phyloP scores from a whole-genome alignment of 1,139 yeast species.

The Scheffersomyces quercinus region DNA sequence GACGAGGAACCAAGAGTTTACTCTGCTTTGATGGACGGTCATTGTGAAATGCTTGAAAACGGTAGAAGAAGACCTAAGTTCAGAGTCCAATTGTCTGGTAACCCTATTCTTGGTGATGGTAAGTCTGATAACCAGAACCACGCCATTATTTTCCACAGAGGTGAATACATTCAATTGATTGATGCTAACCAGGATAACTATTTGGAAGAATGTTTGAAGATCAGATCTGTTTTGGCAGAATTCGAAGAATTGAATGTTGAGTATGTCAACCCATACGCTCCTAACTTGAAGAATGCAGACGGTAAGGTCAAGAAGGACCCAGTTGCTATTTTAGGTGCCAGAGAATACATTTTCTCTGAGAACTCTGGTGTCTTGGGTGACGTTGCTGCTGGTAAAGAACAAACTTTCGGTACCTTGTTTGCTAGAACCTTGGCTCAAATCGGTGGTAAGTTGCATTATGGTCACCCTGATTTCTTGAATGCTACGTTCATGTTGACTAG shows the following conservation, averaged over 20 bases:
- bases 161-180: slow-evolving; percentile 95
- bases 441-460: slow-evolving; percentile 99
- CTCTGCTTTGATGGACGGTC: slow-evolving; percentile 97
- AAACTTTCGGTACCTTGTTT: slow-evolving; percentile 96
- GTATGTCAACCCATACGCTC: slow-evolving; percentile 80
- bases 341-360: slow-evolving; percentile 98
- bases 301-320: slow-evolving; percentile 56
- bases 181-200: slow-evolving; percentile 99
- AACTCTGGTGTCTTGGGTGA: slow-evolving; percentile 99
- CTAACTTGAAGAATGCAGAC: slow-evolving; percentile 48
- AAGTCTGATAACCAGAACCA: slow-evolving; percentile 99
- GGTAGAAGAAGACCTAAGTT: slow-evolving; percentile 99
- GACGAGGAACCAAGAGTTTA: slow-evolving; percentile 98
- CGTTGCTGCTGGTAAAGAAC: slow-evolving; percentile 99
- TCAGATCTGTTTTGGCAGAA: slow-evolving; percentile 95
- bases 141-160: slow-evolving; percentile 94
- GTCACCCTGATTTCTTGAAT: slow-evolving; percentile 98
- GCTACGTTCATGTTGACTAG: slow-evolving; percentile 94
- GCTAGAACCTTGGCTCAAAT: slow-evolving; percentile 97
- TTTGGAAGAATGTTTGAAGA: slow-evolving; percentile 96
- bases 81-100: slow-evolving; percentile 96
- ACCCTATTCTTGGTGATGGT: slow-evolving; percentile 99
- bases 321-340: slow-evolving; percentile 98
- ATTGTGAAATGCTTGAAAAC: slow-evolving; percentile 95
- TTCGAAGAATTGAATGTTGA: slow-evolving; percentile 93